Conservation (phyloP, 306 rosid genomes). For the Quercus glauca region DNA sequence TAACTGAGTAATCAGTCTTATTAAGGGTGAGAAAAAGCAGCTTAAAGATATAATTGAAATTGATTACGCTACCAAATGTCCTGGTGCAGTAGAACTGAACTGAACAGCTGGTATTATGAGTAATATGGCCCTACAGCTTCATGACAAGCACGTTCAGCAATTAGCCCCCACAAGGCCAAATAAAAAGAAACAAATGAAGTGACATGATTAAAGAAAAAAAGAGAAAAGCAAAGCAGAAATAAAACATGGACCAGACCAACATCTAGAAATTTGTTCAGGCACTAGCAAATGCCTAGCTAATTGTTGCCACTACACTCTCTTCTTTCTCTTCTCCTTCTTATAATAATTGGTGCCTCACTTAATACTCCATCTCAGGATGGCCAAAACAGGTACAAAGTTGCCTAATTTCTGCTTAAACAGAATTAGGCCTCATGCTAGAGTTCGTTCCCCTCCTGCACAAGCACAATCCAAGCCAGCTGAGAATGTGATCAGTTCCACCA, state of each 20-base stretch:
- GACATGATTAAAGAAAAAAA: conserved; percentile 29
- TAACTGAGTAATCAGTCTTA: too few relatives aligned
- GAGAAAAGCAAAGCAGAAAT: conserved; percentile 33
- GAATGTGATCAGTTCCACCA: conserved; percentile 2
- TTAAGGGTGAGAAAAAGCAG: conserved; percentile 24
- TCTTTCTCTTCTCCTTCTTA: conserved; percentile 26
- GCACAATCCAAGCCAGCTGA: conserved; percentile 43
- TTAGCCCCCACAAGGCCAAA: conserved; percentile 38
- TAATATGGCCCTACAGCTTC: conserved; percentile 61
- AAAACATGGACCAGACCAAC: conserved; percentile 36
- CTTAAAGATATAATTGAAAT: conserved; percentile 23
- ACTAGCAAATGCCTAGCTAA: conserved; percentile 5
- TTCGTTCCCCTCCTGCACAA: conserved; percentile 67
- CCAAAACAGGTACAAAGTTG: conserved; percentile 67
- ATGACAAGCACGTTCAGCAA: conserved; percentile 71
- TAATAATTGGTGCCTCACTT: conserved; percentile 28
- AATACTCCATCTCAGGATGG: conserved; percentile 44
- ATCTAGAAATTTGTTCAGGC: conserved; percentile 31
- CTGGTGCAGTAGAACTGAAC: not conserved
- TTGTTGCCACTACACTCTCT: conserved; percentile 2
- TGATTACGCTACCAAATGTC: conserved; percentile 25
- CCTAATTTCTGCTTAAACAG: conserved; percentile 82
- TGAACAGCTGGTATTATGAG: conserved; percentile 5
- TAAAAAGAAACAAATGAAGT: conserved; percentile 26
- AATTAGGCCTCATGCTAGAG: conserved; percentile 81